Percentiles rank a stretch among this genome's conserved stretches.
phyloP scores from a whole-genome alignment of 192 early-diverging fungal species.

The Entomortierella lignicola region DNA sequence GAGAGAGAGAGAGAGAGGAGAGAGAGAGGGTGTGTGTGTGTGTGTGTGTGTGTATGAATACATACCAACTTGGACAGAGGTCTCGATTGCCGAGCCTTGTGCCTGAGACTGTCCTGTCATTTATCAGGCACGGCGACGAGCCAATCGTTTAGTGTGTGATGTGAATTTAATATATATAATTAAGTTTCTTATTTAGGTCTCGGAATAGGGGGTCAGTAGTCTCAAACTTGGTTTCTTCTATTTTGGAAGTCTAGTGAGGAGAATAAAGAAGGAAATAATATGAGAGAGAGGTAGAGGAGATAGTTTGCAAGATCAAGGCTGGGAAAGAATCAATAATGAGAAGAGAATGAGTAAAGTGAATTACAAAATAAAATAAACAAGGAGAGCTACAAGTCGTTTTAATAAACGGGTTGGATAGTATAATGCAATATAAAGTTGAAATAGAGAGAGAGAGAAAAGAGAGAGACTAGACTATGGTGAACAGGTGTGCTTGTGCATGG shows the following conservation, averaged over 20 bases:
- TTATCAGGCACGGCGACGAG: background rate
- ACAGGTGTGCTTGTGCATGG: background rate
- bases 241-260: background rate
- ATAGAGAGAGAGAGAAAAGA: background rate
- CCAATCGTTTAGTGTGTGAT: background rate
- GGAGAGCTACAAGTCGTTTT: too few species aligned
- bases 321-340: too few species aligned
- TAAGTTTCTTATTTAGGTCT: background rate
- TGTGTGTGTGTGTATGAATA: too few species aligned
- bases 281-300: background rate
- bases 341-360: background rate
- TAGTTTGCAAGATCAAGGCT: too few species aligned
- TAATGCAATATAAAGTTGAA: background rate
- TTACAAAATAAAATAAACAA: background rate
- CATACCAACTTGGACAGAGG: conserved; percentile 56
- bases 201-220: background rate
- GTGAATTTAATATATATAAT: background rate
- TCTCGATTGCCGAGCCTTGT: conserved; percentile 34
- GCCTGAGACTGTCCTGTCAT: conserved; percentile 48
- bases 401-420: background rate
- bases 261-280: background rate
- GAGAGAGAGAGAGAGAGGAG: background rate
- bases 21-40: background rate
- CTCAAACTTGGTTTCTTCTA: background rate
- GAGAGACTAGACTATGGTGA: background rate